phyloP scores from a whole-genome alignment of 2,329 filamentous ascomycete species.

The Hirsutella thompsonii region DNA sequence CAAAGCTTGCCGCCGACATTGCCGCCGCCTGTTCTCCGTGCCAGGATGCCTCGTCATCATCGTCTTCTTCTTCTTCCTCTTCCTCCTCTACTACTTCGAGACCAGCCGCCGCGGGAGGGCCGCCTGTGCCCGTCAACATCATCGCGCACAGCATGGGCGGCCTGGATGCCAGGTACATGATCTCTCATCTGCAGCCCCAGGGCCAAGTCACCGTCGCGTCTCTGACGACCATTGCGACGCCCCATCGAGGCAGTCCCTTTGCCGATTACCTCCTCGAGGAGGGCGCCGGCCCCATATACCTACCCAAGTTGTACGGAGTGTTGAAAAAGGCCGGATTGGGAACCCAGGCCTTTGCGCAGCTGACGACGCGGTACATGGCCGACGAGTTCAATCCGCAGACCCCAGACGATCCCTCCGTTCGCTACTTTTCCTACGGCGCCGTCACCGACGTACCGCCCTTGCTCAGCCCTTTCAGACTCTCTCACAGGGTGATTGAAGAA shows the following conservation, averaged over 20 bases:
- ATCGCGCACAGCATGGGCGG: constrained; percentile 59
- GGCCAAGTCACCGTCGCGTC: constrained; percentile 29
- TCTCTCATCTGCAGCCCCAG: constrained; percentile 38
- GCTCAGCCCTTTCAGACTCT: constrained; percentile 48
- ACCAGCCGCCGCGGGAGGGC: background rate
- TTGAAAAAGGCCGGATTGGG: constrained; percentile 39
- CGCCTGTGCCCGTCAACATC: constrained; percentile 58
- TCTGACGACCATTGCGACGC: constrained; percentile 42
- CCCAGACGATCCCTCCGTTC: constrained; percentile 36
- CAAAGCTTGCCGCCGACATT: constrained; percentile 42
- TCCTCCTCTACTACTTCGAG: background rate
- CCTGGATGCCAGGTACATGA: constrained; percentile 53
- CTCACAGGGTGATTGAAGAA: constrained; percentile 34
- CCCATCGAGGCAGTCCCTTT: constrained; percentile 41
- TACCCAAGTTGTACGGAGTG: constrained; percentile 42
- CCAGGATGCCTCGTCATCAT: too few species aligned
- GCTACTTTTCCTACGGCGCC: constrained; percentile 52
- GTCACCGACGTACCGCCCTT: constrained; percentile 35
- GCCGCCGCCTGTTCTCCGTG: constrained; percentile 11
- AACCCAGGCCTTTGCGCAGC: constrained; percentile 47
- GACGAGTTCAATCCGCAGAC: constrained; percentile 46
- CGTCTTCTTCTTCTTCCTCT: too few species aligned
- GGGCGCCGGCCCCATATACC: constrained; percentile 26
- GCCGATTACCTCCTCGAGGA: constrained; percentile 38
- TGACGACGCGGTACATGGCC: constrained; percentile 45